Evolutionary conservation across 2,329 filamentous ascomycete genomes (phyloP), one percentile per base, ranked within the genome.

Genomic region (Fusarium sp.): DNA sequence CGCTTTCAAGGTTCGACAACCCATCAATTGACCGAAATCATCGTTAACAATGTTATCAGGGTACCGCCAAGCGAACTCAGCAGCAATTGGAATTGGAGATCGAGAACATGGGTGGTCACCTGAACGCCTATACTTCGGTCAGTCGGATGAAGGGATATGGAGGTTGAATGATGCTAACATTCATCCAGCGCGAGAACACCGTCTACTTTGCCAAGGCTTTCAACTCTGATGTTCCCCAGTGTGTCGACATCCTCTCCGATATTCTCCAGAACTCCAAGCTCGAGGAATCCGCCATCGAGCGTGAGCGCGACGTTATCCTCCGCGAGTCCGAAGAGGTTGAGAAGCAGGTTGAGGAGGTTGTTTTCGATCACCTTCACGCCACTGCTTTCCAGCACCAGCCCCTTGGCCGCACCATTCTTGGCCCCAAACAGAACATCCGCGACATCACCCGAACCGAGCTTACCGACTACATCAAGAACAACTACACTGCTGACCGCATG

Each of bases 181-280:
- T 57, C 61, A 69, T 70, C 71, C 78, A 93, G 94, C 94, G 96
- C 83, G 96, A 99, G 85, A 98, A 98, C 89, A 99, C 96, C 78
- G 96, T 99, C 80, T 99, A 99, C 90, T 99, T 98, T 84, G 96
- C 96, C 84, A 98, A 98, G 87, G 92, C 95, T 73, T 97, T 99
- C 88, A 99, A 99, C 87, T 90, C 92, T 83, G 95, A 99, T 81
- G 94, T 98, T 68, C 94, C 94, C 78, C 92, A 94, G 82, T 93
- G 93, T 80, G 96, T 99, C 83, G 94, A 99, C 83, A 98, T 99
- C 79, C 93, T 99, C 69, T 92, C 96, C 87, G 96, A 99, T 82
- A 99, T 99, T 81, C 93, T 99, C 70, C 96, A 98, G 84, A 97
- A 99, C 90, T 98, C 96, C 75, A 98, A 97, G 87, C 94, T 99